Evolutionary conservation across 1,284 basidiomycete species (phyloP), one percentile per base, ranked within the genome.

Genomic region (Rhodotorula glutinis): DNA sequence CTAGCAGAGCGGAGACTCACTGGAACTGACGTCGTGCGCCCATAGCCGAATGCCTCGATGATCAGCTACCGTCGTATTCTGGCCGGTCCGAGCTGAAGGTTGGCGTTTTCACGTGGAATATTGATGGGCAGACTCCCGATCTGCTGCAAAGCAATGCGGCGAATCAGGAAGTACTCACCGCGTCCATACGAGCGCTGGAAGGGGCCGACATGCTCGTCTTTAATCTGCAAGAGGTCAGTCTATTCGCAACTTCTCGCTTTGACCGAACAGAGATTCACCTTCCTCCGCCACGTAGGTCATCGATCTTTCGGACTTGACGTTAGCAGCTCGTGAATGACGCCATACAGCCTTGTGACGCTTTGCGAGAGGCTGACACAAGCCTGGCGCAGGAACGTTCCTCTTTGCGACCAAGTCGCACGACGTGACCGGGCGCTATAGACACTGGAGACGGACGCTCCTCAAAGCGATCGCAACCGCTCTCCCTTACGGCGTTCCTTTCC

Each of bases 91-190:
- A 87, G 25, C 79, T 96, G 69, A 88, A 85, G 19, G 82, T 90
- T 1, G 86, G 96, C n/a, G 83, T 94, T 33, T 85, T 92, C 52
- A 89, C 93, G 0, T 98, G 90, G 91, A 98, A 98, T 77, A 86
- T 92, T 57, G 94, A 94, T 77, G 89, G 92, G 1, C 87, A 88
- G 9, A 86, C 87, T 69, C 93, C 94, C 0, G 86, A 87, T 43
- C 81, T 87, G 16, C 81, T 98, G 25, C 81, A 78, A 0, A 84
- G 85, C 14, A 82, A 83, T 25, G 75, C 82, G 2, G 86, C 84
- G 38, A 94, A 92, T 75, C 77, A 84, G 53, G 83, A 82, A 62
- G 91, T 95, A 80, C 80, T 96, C 16, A 81, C 84, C 23, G 84
- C 90, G 46, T 85, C 86, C 16, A 81, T 95, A 23, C 80, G 78